A percentile compares a stretch with the other conserved stretches of the same genome.
Conservation (phyloP, 257 asterid species). For the Gardenia jasminoides region DNA sequence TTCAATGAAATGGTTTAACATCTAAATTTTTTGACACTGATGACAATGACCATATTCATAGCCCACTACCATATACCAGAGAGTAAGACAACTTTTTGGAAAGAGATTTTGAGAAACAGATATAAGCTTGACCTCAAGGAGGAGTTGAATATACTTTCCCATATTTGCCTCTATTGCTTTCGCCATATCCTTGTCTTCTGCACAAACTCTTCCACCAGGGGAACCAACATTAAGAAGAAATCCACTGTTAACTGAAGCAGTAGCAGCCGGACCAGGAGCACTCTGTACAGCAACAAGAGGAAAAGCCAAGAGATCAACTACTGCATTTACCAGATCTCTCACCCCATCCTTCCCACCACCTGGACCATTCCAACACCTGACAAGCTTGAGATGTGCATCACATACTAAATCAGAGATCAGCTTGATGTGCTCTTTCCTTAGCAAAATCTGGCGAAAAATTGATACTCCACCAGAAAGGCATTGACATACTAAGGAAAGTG, state of each 20-base stretch:
- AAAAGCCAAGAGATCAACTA: slow-evolving; percentile 84
- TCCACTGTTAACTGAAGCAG: slow-evolving; percentile 96
- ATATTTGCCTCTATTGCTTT: slow-evolving; percentile 79
- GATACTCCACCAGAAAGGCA: slow-evolving; percentile 92
- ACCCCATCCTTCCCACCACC: slow-evolving; percentile 91
- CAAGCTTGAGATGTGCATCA: slow-evolving; percentile 71
- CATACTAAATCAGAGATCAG: slow-evolving; percentile 66
- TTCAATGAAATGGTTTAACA: background rate
- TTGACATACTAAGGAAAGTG: slow-evolving; percentile 81
- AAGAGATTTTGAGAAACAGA: slow-evolving; percentile 11
- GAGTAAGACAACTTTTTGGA: background rate
- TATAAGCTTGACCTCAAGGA: slow-evolving; percentile 66
- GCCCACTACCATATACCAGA: background rate
- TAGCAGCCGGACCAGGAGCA: slow-evolving; percentile 80
- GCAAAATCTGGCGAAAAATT: slow-evolving; percentile 78
- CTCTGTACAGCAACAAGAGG: slow-evolving; percentile 90
- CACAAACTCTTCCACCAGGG: slow-evolving; percentile 89
- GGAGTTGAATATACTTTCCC: slow-evolving; percentile 84
- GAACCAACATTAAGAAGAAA: slow-evolving; percentile 92
- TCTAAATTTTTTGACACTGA: no score
- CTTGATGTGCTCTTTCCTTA: slow-evolving; percentile 68
- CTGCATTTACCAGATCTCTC: slow-evolving; percentile 70
- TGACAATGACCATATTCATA: background rate
- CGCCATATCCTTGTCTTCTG: slow-evolving; percentile 91
- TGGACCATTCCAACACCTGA: slow-evolving; percentile 77